These are phyloP conservation scores for Neospermospora avenae DNA, from an alignment of 2,329 filamentous ascomycete genomes.

Conservation along the genomic window DNA sequence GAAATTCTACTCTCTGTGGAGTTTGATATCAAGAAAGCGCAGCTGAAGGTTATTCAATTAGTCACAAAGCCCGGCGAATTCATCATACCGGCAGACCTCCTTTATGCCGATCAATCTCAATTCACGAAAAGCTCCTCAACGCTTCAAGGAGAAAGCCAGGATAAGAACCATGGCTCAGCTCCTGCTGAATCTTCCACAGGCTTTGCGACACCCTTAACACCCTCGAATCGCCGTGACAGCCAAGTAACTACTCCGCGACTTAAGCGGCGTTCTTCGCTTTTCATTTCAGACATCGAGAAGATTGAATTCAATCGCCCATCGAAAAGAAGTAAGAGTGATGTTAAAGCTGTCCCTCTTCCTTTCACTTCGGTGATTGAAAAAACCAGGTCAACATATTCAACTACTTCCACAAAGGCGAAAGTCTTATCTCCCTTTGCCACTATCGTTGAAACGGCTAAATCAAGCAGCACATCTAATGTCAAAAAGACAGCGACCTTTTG, in stretches of 20 bases:
- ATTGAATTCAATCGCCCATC: too few relatives aligned
- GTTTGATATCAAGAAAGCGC: background rate
- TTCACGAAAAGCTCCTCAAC: background rate
- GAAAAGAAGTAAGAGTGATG: too few relatives aligned
- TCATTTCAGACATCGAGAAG: too few relatives aligned
- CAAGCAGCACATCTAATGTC: background rate
- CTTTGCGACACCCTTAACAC: background rate
- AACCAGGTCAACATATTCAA: too few relatives aligned
- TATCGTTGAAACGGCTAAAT: background rate
- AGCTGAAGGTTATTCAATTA: background rate
- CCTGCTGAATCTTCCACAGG: too few relatives aligned
- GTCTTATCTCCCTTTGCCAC: background rate
- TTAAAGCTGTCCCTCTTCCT: too few relatives aligned
- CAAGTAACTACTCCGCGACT: too few relatives aligned
- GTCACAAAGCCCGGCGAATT: background rate
- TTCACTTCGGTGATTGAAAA: too few relatives aligned
- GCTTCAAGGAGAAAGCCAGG: background rate
- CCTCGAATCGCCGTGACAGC: background rate
- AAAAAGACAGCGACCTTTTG: background rate
- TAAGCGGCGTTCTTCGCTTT: too few relatives aligned
- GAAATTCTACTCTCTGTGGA: background rate
- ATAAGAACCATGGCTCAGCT: background rate
- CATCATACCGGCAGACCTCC: background rate
- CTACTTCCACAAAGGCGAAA: background rate
- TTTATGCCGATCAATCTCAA: background rate